A percentile compares a stretch with the other conserved stretches of the same genome.
Conservation (phyloP, 2,329 filamentous ascomycete genomes). For the Decorospora gaudefroyi region DNA sequence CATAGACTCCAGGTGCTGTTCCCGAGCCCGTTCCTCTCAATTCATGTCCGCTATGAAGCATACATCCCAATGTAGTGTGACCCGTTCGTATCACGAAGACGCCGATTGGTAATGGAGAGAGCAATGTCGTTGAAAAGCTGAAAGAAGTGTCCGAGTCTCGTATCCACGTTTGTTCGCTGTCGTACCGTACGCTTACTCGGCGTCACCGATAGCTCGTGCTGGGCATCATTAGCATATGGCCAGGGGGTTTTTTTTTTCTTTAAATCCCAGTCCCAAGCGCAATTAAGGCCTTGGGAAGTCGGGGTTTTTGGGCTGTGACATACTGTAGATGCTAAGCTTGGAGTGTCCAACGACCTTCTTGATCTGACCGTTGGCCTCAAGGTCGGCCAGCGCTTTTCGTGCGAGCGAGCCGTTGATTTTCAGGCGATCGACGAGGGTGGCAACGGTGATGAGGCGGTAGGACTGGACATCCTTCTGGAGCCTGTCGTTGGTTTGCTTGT, state of each 20-base stretch:
- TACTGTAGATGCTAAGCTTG: slow-evolving; percentile 98
- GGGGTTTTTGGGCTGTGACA: slow-evolving; percentile 47
- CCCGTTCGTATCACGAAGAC: slow-evolving; percentile 42
- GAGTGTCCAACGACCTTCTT: slow-evolving; percentile 96
- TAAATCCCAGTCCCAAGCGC: not conserved
- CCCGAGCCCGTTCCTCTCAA: slow-evolving; percentile 35
- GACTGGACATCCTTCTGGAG: slow-evolving; percentile 99
- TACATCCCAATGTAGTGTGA: slow-evolving; percentile 36
- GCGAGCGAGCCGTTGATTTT: slow-evolving; percentile 99
- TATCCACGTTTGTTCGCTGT: slow-evolving; percentile 30
- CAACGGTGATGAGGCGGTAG: slow-evolving; percentile 98
- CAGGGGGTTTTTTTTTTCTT: not conserved
- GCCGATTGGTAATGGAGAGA: slow-evolving; percentile 45
- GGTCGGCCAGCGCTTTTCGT: slow-evolving; percentile 82
- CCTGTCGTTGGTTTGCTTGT: slow-evolving; percentile 97
- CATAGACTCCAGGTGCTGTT: slow-evolving; percentile 29
- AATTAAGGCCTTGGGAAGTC: not conserved
- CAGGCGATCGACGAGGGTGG: slow-evolving; percentile 97
- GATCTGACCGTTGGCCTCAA: slow-evolving; percentile 98
- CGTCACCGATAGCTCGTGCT: slow-evolving; percentile 47
- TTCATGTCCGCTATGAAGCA: slow-evolving; percentile 42
- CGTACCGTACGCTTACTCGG: slow-evolving; percentile 41
- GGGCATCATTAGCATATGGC: slow-evolving; percentile 21
- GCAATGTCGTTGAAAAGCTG: slow-evolving; percentile 42
- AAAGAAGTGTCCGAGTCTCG: slow-evolving; percentile 34